Base-by-base conservation (phyloP, 176 grass and related monocot genomes). In the Oryza glumipatula region DNA sequence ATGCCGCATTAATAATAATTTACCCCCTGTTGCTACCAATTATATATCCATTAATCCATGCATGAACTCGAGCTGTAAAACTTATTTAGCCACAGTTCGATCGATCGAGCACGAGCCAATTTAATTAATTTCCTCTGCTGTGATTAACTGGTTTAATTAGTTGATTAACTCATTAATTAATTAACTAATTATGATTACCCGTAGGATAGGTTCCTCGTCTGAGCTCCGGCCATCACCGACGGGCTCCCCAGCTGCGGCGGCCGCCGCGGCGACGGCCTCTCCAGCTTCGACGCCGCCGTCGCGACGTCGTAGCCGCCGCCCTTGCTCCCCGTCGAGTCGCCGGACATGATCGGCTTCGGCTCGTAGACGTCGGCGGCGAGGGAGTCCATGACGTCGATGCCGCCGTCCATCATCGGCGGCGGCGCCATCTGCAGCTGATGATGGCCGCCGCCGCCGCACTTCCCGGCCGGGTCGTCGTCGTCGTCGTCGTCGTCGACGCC, bases 131-230 rank as follows among this genome's bases (percentile, higher is more conserved):
- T 48, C 8, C 13, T 70, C 66, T 69, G 66, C 43, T 0, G 45
- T 63, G 35, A 44, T 85, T 72, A 15, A 45, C 77, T 5, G 41
- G 2, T 48, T 65, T 61, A 22, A 61, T 60, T 63, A 52, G 17
- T 9, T 22, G 11, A 22, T 23, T 63, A 61, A 61, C 9, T 22
- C 3, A n/a, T 22, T 71, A 41, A 39, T 48, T 60, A 60, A 60
- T 60, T 61, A 17, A 54, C 3, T 22, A 22, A 32, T 32, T 32
- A 3, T 32, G 2, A 32, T 32, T 83, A 96, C 67, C 96, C 93
- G 67, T 96, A 96, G 46, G 94, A 96, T 60, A 96, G 49, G 78
- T 96, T 96, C 82, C 91, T 91, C 24, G 81, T 76, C 85, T 73
- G 83, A n/a, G 67, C 63, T 43, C 82, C 79, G 30, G 30, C 30